Conservation (phyloP, 805 yeast species). For the Blastobotrys muscicola region DNA sequence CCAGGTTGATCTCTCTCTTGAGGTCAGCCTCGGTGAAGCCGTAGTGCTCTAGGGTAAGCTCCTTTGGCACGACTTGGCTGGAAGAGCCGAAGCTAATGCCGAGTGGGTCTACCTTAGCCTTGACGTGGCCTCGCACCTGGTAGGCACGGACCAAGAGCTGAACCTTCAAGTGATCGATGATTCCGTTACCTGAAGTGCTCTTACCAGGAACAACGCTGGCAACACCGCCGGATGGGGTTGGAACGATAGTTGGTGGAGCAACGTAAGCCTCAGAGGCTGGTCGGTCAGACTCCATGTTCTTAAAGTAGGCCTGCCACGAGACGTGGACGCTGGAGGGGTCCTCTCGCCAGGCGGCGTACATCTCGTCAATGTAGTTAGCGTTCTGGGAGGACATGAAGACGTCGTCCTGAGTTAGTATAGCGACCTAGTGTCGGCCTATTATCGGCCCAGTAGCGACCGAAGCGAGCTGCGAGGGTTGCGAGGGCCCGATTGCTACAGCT, state of each 20-base stretch:
- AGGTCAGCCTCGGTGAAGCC: slow-evolving; percentile 84
- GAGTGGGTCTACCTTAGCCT: slow-evolving; percentile 93
- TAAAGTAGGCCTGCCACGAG: slow-evolving; percentile 93
- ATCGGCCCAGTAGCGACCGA: too few species aligned
- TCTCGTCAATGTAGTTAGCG: slow-evolving; percentile 92
- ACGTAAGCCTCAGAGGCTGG: slow-evolving; percentile 66
- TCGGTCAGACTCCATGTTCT: slow-evolving; percentile 66
- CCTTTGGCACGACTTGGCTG: slow-evolving; percentile 52
- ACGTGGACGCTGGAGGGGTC: slow-evolving; percentile 90
- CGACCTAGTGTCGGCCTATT: too few species aligned
- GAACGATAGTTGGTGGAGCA: slow-evolving; percentile 88
- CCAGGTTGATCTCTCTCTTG: slow-evolving; percentile 74
- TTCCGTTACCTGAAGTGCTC: slow-evolving; percentile 48
- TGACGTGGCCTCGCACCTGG: slow-evolving; percentile 96
- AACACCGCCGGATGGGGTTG: slow-evolving; percentile 70
- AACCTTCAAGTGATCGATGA: slow-evolving; percentile 82
- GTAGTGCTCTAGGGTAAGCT: slow-evolving; percentile 84
- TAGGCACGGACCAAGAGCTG: slow-evolving; percentile 96
- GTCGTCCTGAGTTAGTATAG: slow-evolving; percentile 35
- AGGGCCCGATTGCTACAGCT: too few species aligned
- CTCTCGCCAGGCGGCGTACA: slow-evolving; percentile 89
- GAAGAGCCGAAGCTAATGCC: slow-evolving; percentile 74
- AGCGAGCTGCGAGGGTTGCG: too few species aligned
- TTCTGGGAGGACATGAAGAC: slow-evolving; percentile 73
- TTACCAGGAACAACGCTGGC: slow-evolving; percentile 44